phyloP scores from a whole-genome alignment of 164 flowering plant species.

The Cinnamomum chago region DNA sequence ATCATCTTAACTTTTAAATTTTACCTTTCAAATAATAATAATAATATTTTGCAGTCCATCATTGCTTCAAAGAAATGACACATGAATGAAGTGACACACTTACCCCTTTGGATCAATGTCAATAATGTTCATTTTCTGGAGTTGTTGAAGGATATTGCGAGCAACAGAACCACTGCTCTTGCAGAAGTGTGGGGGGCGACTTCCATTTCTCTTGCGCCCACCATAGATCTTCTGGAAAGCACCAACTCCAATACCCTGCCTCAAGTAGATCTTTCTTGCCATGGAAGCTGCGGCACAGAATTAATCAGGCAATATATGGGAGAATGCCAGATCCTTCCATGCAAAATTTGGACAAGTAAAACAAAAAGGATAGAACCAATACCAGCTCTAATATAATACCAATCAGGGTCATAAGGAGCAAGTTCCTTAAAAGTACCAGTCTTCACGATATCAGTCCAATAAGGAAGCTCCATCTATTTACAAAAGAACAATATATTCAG shows the following conservation, averaged over 20 bases:
- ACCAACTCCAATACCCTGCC: conserved; percentile 89
- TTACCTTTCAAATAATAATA: no score
- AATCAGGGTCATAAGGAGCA: conserved; percentile 90
- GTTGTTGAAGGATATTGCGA: conserved; percentile 78
- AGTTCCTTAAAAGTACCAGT: conserved; percentile 80
- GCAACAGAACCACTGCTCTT: conserved; percentile 89
- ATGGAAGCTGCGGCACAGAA: conserved; percentile 50
- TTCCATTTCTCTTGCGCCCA: conserved; percentile 88
- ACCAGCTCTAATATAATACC: conserved; percentile 93
- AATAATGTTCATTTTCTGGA: conserved; percentile 63
- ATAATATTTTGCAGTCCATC: no score
- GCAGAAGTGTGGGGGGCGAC: conserved; percentile 86
- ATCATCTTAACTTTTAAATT: background rate
- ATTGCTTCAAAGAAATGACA: no score
- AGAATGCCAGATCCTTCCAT: no score
- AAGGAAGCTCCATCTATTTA: conserved; percentile 73
- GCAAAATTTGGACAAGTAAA: no score
- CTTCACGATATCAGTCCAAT: conserved; percentile 89
- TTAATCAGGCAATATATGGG: background rate
- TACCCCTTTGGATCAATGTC: conserved; percentile 77
- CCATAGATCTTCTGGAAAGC: conserved; percentile 85
- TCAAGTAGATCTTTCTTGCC: conserved; percentile 71
- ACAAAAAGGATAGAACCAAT: background rate
- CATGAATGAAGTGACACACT: conserved; percentile 8
- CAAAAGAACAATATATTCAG: background rate